Evolutionary conservation across 2,329 filamentous ascomycete genomes (phyloP).

Genomic region (Ascosphaera pollenicola): DNA sequence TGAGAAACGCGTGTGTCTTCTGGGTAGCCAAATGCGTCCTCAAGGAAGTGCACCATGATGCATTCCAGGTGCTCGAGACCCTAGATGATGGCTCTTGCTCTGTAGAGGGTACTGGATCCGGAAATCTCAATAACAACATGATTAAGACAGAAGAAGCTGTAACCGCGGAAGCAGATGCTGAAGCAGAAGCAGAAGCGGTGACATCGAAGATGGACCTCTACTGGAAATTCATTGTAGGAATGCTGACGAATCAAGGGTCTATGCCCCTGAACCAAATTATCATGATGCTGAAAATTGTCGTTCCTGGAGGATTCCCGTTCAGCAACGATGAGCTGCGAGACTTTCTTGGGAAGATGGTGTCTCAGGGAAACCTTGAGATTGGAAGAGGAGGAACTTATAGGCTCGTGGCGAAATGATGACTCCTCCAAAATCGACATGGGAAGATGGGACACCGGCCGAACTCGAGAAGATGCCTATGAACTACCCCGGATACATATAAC

Average conservation of each 20-base stretch:
- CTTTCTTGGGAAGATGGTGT: conserved; percentile 60
- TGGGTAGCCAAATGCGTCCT: conserved; percentile 39
- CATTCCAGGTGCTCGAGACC: conserved; percentile 34
- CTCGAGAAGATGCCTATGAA: no score
- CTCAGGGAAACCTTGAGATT: conserved; percentile 45
- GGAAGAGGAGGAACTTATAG: conserved; percentile 45
- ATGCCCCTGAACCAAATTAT: conserved; percentile 66
- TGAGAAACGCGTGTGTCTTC: conserved; percentile 37
- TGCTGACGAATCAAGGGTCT: conserved; percentile 78
- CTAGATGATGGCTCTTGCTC: conserved; percentile 17
- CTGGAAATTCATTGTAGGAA: conserved; percentile 79
- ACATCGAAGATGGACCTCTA: conserved; percentile 54
- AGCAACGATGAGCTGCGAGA: conserved; percentile 70
- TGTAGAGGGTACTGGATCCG: conserved; percentile 7
- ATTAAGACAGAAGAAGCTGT: conserved; percentile 16
- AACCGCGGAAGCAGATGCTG: conserved; percentile 20
- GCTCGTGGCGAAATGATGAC: conserved; percentile 9
- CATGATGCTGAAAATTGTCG: conserved; percentile 89
- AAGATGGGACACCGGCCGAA: neutral
- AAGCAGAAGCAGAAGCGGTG: conserved; percentile 33
- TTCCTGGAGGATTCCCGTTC: conserved; percentile 73
- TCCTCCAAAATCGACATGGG: neutral
- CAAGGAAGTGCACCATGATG: conserved; percentile 23
- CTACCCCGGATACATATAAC: no score
- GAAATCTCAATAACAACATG: conserved; percentile 6